Evolutionary conservation across 352 stramenopile species (phyloP), one percentile per base, ranked within the genome.

Genomic region (Pythium plurisporium): DNA sequence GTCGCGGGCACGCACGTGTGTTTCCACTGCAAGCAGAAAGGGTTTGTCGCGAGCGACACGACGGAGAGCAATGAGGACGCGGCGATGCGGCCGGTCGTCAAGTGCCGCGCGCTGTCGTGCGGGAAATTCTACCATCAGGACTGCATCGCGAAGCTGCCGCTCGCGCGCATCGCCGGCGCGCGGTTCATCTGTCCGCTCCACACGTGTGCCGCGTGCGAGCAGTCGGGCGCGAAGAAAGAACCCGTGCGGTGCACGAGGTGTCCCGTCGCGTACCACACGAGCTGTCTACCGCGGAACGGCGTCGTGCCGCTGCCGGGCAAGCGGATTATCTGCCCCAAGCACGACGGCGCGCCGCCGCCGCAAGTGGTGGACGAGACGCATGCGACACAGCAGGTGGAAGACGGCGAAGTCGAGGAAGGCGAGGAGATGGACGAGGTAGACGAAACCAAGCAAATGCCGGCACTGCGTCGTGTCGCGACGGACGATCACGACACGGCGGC

Each of bases 171-270:
- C 51, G 84, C 84, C 14, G 76, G 82, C 55, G 76, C 78, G 44
- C 75, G 87, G 55, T 94, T 94, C 52, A 94, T 94, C 42, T 94
- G 85, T 52, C 82, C 85, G 30, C 67, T 94, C 19, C 84, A 94
- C 52, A 94, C 84, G 44, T 94, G 84, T 34, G 74, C 81, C 11
- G 70, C 72, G 1, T 91, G 82, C 67, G 83, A 83, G 33, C 78
- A 89, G 34, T 91, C 82, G 9, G 82, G 82, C 10, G 79, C 77
- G 17, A 83, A 89, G 66, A 85, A 89, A 55, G 82, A 92, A 47
- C 77, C 82, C 0, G 83, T 94, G 29, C 64, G 78, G n/a, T 94
- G 84, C 43, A 82, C 86, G 66, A 64, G 84, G 6, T 94, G 84
- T 46, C 82, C 84, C 0, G 81, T 89, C 41, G 84, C 84, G 19